Evolutionary conservation across 441 rosid species (phyloP).

Genomic region (Jatropha podagrica): DNA sequence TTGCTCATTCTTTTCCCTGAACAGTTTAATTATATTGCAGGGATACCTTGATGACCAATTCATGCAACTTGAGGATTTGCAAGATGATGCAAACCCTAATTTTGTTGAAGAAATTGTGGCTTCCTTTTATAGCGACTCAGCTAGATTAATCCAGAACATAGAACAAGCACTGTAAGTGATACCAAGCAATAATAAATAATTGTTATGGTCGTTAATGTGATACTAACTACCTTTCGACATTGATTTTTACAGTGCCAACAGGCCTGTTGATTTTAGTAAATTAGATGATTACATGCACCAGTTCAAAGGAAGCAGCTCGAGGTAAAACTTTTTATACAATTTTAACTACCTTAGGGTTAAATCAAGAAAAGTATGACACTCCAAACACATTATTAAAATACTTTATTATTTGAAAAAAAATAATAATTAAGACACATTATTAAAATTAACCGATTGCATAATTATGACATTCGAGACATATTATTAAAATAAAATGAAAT

Average conservation of each 20-base stretch:
- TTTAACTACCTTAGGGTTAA: too few relatives aligned
- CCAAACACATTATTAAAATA: too few relatives aligned
- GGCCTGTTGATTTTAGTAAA: conserved; percentile 46
- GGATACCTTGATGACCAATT: conserved; percentile 67
- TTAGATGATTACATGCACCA: conserved; percentile 64
- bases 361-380: too few relatives aligned
- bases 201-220: not conserved
- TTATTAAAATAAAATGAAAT: too few relatives aligned
- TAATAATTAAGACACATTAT: too few relatives aligned
- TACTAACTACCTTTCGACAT: too few relatives aligned
- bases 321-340: conserved; percentile 21
- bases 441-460: too few relatives aligned
- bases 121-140: conserved; percentile 49
- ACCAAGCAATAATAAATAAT: not conserved
- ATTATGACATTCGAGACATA: too few relatives aligned
- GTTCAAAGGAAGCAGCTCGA: conserved; percentile 67
- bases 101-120: conserved; percentile 63
- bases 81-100: conserved; percentile 62
- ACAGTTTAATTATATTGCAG: conserved; percentile 25
- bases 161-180: conserved; percentile 55
- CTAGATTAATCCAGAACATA: conserved; percentile 46
- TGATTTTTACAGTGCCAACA: conserved; percentile 29
- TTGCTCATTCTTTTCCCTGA: too few relatives aligned
- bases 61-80: conserved; percentile 60
- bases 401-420: too few relatives aligned